A percentile compares a stretch with the other conserved stretches of the same genome.
Evolutionary conservation across 768 basidiomycete species (phyloP).

Genomic region (Trametes meyenii): DNA sequence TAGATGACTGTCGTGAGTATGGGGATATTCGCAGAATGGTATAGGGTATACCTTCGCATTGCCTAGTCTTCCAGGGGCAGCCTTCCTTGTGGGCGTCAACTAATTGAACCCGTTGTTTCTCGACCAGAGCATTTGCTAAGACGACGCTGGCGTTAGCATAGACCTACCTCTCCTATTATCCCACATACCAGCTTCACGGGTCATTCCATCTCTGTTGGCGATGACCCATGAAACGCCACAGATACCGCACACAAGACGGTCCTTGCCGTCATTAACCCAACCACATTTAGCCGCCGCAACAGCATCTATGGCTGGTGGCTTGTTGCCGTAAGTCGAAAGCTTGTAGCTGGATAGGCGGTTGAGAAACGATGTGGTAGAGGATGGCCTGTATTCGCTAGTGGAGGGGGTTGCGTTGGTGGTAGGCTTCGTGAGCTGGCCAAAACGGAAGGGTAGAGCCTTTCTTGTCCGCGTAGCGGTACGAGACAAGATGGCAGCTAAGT

Average conservation of each 20-base stretch:
- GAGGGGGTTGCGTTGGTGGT: slow-evolving; percentile 35
- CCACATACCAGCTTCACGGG: slow-evolving; percentile 72
- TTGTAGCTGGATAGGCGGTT: slow-evolving; percentile 77
- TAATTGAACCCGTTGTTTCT: slow-evolving; percentile 69
- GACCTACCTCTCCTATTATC: slow-evolving; percentile 34
- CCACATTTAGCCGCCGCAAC: slow-evolving; percentile 83
- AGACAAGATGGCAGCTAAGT: slow-evolving; percentile 70
- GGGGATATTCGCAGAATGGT: not conserved
- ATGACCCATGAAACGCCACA: slow-evolving; percentile 78
- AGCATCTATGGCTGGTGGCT: slow-evolving; percentile 71
- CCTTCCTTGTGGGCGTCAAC: slow-evolving; percentile 77
- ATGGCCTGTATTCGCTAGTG: slow-evolving; percentile 73
- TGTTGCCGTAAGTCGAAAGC: slow-evolving; percentile 78
- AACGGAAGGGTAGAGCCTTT: slow-evolving; percentile 51
- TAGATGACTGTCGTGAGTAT: slow-evolving; percentile 29
- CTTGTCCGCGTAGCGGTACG: slow-evolving; percentile 62
- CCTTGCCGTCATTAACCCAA: slow-evolving; percentile 84
- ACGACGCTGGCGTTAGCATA: slow-evolving; percentile 22
- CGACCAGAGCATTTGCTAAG: slow-evolving; percentile 67
- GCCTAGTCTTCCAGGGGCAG: slow-evolving; percentile 82
- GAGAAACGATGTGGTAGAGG: slow-evolving; percentile 74
- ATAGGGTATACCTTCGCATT: slow-evolving; percentile 69
- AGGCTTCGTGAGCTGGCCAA: slow-evolving; percentile 34
- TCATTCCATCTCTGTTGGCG: slow-evolving; percentile 69
- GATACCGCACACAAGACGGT: slow-evolving; percentile 72